phyloP scores from a whole-genome alignment of 495 filamentous ascomycete species.

The Platismatia glauca region DNA sequence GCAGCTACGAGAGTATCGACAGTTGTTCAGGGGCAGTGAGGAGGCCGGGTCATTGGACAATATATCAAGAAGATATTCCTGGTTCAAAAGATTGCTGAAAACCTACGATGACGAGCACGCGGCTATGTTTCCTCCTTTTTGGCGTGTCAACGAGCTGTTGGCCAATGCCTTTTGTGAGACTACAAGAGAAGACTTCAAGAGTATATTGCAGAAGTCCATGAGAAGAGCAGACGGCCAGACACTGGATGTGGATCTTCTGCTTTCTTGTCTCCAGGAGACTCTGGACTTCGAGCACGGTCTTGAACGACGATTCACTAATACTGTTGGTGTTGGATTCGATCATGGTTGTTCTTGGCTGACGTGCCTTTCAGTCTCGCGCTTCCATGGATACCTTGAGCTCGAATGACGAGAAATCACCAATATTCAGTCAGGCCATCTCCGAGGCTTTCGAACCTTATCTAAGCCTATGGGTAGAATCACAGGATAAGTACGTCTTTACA shows the following conservation, averaged over 20 bases:
- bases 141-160: constrained; percentile 86
- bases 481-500: constrained; percentile 77
- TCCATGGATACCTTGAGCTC: constrained; percentile 90
- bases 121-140: constrained; percentile 73
- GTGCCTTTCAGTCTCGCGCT: constrained; percentile 43
- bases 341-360: not conserved
- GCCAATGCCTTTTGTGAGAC: constrained; percentile 91
- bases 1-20: constrained; percentile 87
- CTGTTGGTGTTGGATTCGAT: constrained; percentile 23
- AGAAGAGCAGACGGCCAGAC: constrained; percentile 67
- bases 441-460: constrained; percentile 97
- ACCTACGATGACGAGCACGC: constrained; percentile 93
- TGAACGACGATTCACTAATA: constrained; percentile 70
- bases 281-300: constrained; percentile 93
- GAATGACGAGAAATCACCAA: constrained; percentile 62
- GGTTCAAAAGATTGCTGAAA: constrained; percentile 93
- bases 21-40: constrained; percentile 91
- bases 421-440: constrained; percentile 87
- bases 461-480: constrained; percentile 92
- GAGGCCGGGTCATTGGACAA: constrained; percentile 96
- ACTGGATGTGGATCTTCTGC: constrained; percentile 82
- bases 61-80: constrained; percentile 87
- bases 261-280: constrained; percentile 91
- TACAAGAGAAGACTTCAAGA: constrained; percentile 90
- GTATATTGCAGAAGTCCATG: constrained; percentile 79